These are phyloP conservation scores for Onygenales sp. DNA, from an alignment of 2,329 filamentous ascomycete species.

Conservation along the genomic window DNA sequence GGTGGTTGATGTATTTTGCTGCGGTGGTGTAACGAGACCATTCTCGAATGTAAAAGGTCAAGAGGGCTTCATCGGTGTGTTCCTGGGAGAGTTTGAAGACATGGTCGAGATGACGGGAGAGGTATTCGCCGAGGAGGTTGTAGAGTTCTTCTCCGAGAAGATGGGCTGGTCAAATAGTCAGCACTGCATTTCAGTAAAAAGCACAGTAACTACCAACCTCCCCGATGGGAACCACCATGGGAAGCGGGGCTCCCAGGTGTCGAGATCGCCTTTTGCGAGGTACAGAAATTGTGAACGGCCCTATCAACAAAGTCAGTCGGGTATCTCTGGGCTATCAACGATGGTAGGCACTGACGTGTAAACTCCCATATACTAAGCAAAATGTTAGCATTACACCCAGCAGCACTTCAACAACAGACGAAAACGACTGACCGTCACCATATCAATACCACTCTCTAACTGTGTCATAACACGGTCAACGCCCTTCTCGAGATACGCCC, in stretches of 20 bases:
- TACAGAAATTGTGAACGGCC: constrained; percentile 98
- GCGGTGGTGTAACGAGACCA: constrained; percentile 94
- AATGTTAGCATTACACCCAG: neutral
- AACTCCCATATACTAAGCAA: constrained; percentile 74
- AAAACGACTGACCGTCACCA: constrained; percentile 59
- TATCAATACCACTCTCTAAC: constrained; percentile 83
- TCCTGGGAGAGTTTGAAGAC: constrained; percentile 64
- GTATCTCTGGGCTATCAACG: constrained; percentile 6
- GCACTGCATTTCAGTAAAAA: constrained; percentile 4
- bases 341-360: constrained; percentile 58
- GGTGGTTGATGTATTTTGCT: constrained; percentile 93
- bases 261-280: constrained; percentile 80
- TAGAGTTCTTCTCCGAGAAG: constrained; percentile 94
- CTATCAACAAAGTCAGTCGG: constrained; percentile 30
- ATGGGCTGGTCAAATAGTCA: constrained; percentile 54
- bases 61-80: constrained; percentile 80
- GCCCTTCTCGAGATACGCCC: constrained; percentile 79
- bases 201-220: constrained; percentile 44
- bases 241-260: constrained; percentile 37
- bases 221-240: constrained; percentile 53
- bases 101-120: constrained; percentile 63
- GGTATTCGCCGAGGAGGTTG: constrained; percentile 78
- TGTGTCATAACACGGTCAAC: constrained; percentile 91
- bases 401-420: constrained; percentile 9
- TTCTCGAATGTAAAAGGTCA: constrained; percentile 90